Evolutionary conservation across 306 rosid species (phyloP), one percentile per base, ranked within the genome.

Genomic region (Trichosanthes truncata): DNA sequence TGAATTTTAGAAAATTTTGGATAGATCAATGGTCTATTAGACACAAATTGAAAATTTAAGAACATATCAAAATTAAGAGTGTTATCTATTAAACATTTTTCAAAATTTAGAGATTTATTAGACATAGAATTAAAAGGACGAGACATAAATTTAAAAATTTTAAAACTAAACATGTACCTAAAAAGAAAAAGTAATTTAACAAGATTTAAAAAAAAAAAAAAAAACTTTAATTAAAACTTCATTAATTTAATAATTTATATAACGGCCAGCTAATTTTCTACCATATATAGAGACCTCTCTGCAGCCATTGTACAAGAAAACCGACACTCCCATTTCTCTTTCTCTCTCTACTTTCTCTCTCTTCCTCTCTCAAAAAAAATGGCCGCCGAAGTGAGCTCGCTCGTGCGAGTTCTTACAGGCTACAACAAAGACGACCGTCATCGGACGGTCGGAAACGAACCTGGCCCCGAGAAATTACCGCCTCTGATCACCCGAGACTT

Each of bases 341-440:
- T 40, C 10, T 29, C 40, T 26, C 21, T 20, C 31, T 17, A 0
- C 6, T 38, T 43, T 35, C 40, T 40, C 72, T 41, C 82, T 76
- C 82, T 71, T 35, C 75, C 79, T 82, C 84, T 81, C 76, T 15
- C 68, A 49, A 15, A 20, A 20, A 20, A 62, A 66, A 96, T 96
- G 99, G 99, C 92, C 80, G 89, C 99, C 59, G 97, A 96, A 36
- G 97, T 96, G 9, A 96, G 90, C 55, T 82, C 98, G 81, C 86
- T 93, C 23, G 82, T 93, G 78, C 87, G 97, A 14, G 80, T 96
- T 71, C 84, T 89, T 2, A 86, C 82, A 8, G 86, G 89, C 4
- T 87, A 86, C 87, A 89, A 86, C 79, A 66, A 66, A 66, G 97
- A 91, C 20, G 97, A 95, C 23, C 88, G 89, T 60, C 91, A 85